A percentile compares a stretch with the other conserved stretches of the same genome.
These are phyloP conservation scores for Strigomonas culicis DNA, from an alignment of 208 protist genomes.

Conservation along the genomic window DNA sequence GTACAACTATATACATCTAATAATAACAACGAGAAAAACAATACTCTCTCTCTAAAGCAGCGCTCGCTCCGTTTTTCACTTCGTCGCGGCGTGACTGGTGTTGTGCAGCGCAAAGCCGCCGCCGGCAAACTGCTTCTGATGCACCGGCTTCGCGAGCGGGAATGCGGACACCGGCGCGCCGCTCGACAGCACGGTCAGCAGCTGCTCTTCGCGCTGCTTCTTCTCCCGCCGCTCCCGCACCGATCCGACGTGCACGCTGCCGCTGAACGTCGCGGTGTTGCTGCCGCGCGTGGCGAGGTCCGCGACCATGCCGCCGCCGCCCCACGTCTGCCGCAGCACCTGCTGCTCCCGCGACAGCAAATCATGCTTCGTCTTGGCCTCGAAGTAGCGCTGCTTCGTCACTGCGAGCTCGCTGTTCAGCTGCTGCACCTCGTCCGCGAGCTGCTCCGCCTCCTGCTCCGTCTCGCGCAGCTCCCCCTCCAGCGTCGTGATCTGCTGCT, in stretches of 20 bases:
- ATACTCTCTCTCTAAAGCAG: background rate
- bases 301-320: conserved; percentile 13
- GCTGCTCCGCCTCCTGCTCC: conserved; percentile 66
- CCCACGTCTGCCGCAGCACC: conserved; percentile 44
- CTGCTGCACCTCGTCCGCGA: conserved; percentile 89
- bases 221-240: background rate
- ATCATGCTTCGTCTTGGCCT: conserved; percentile 88
- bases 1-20: background rate
- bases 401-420: conserved; percentile 89
- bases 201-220: conserved; percentile 17
- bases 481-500: conserved; percentile 88
- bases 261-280: no score
- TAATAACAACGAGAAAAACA: background rate
- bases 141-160: conserved; percentile 47
- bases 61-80: background rate
- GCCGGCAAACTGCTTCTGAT: conserved; percentile 70
- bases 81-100: no score
- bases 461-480: conserved; percentile 42
- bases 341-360: conserved; percentile 46
- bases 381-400: conserved; percentile 89
- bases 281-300: conserved; percentile 3
- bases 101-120: conserved; percentile 70
- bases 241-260: conserved; percentile 23
- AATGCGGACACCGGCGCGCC: conserved; percentile 56
- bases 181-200: conserved; percentile 47